Conservation (phyloP, 108 stramenopile genomes). For the Pseudonitzschia pungens region DNA sequence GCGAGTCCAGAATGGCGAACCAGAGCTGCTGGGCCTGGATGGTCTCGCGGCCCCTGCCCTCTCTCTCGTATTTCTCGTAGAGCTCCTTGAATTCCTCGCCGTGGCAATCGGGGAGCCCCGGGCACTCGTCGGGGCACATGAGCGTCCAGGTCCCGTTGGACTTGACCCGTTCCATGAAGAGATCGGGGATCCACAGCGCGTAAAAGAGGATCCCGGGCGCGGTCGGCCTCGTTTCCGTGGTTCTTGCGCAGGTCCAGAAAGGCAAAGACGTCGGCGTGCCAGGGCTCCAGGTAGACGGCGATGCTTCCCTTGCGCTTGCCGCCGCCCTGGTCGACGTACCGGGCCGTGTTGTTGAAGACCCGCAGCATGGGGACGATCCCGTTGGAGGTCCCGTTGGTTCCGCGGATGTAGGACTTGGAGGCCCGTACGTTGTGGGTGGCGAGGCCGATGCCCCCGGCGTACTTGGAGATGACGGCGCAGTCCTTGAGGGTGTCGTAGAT, state of each 20-base stretch:
- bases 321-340: conserved; percentile 99
- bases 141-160: conserved; percentile 90
- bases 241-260: conserved; percentile 98
- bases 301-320: conserved; percentile 98
- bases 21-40: conserved; percentile 97
- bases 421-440: conserved; percentile 96
- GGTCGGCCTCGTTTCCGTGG: conserved; percentile 96
- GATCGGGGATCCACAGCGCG: conserved; percentile 98
- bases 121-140: conserved; percentile 97
- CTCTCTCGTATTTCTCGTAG: conserved; percentile 93
- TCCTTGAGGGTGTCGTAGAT: conserved; percentile 99
- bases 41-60: conserved; percentile 88
- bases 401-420: conserved; percentile 90
- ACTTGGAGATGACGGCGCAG: conserved; percentile 98
- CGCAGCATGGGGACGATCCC: conserved; percentile 99
- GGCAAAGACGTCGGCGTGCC: conserved; percentile 98
- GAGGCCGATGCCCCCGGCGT: conserved; percentile 98
- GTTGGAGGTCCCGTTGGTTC: conserved; percentile 97
- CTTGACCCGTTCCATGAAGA: conserved; percentile 99
- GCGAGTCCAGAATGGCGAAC: conserved; percentile 97
- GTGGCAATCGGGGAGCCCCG: conserved; percentile 88
- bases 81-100: conserved; percentile 93
- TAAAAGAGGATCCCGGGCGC: conserved; percentile 98
- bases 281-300: conserved; percentile 98
- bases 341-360: conserved; percentile 98